Evolutionary conservation across 371 early-diverging fungal species (phyloP).

Genomic region (Apophysomyces variabilis): DNA sequence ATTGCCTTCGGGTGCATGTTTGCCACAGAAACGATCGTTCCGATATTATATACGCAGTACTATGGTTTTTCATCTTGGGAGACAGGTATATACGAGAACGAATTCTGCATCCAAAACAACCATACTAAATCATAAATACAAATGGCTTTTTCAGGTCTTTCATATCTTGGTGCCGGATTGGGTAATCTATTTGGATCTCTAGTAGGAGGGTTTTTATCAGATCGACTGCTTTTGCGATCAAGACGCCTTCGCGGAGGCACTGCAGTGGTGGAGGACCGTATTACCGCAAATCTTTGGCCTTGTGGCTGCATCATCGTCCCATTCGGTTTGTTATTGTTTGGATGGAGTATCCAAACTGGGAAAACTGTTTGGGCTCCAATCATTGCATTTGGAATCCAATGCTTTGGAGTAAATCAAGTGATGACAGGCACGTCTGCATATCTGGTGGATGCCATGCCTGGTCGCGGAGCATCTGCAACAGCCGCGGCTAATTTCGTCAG

Average conservation of each 20-base stretch:
- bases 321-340: slow-evolving; percentile 49
- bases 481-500: slow-evolving; percentile 42
- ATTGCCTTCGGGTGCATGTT: slow-evolving; percentile 58
- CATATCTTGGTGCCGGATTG: slow-evolving; percentile 49
- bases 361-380: slow-evolving; percentile 46
- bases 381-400: slow-evolving; percentile 49
- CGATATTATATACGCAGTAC: slow-evolving; percentile 28
- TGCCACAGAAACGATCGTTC: slow-evolving; percentile 49
- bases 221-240: slow-evolving; percentile 28
- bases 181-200: slow-evolving; percentile 51
- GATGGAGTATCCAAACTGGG: slow-evolving; percentile 45
- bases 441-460: slow-evolving; percentile 45
- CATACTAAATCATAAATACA: too few relatives aligned
- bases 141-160: slow-evolving; percentile 24
- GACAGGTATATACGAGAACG: slow-evolving; percentile 23
- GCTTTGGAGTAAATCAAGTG: slow-evolving; percentile 50
- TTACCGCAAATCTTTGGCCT: slow-evolving; percentile 35
- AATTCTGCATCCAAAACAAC: too few relatives aligned
- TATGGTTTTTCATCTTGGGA: slow-evolving; percentile 48
- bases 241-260: slow-evolving; percentile 25
- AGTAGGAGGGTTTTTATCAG: slow-evolving; percentile 25
- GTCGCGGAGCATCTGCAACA: slow-evolving; percentile 44
- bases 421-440: slow-evolving; percentile 40
- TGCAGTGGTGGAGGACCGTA: slow-evolving; percentile 30
- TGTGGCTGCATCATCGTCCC: slow-evolving; percentile 47